phyloP scores from a whole-genome alignment of 169 alveolate species.

The Besnoitia besnoiti region DNA sequence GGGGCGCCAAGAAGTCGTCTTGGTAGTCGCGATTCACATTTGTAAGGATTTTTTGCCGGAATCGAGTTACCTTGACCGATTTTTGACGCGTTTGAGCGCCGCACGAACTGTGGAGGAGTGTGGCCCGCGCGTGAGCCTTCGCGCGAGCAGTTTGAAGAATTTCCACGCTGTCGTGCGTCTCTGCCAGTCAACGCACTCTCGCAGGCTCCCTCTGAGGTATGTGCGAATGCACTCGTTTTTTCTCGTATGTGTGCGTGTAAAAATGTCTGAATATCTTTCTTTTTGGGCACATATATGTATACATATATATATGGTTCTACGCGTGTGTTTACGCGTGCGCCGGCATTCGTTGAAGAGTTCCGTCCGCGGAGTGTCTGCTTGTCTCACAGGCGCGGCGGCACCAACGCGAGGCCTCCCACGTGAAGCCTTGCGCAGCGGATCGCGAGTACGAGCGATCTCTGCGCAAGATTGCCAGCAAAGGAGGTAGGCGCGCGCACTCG shows the following conservation, averaged over 20 bases:
- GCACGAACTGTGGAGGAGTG: too few relatives aligned
- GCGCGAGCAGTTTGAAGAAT: too few relatives aligned
- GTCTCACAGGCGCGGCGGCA: neutral
- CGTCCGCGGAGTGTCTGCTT: neutral
- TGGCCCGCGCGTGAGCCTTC: too few relatives aligned
- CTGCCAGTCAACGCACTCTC: too few relatives aligned
- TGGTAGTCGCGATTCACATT: neutral
- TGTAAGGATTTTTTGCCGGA: neutral
- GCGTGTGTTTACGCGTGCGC: neutral
- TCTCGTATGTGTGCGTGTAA: neutral
- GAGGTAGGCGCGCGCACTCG: constrained; percentile 6
- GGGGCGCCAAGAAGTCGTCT: neutral
- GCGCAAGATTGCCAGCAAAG: neutral
- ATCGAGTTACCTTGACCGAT: too few relatives aligned
- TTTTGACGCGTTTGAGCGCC: too few relatives aligned
- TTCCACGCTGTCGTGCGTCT: too few relatives aligned
- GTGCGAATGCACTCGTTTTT: neutral
- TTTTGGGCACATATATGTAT: too few relatives aligned
- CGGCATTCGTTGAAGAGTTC: neutral
- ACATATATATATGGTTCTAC: too few relatives aligned
- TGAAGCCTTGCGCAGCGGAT: neutral
- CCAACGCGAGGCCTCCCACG: neutral
- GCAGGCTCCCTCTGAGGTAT: neutral
- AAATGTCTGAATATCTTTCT: too few relatives aligned
- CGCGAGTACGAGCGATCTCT: neutral